Base-by-base conservation (phyloP, 2,329 filamentous ascomycete genomes). In the Hirsutella thompsonii region DNA sequence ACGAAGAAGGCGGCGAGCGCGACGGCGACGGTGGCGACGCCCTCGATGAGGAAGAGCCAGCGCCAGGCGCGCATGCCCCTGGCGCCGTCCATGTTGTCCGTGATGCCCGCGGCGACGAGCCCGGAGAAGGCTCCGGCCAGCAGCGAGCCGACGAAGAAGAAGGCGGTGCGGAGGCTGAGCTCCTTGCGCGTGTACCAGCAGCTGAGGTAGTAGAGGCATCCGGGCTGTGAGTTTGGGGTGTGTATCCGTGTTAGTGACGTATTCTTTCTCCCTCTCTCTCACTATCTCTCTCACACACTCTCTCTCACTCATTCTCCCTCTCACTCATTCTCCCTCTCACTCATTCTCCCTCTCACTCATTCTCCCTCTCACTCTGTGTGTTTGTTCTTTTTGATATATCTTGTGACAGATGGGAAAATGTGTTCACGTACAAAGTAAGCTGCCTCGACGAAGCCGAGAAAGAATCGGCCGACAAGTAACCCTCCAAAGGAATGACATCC, bases 81-180 rank as follows among this genome's bases (percentile, higher is more conserved):
- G 0, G 59, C 59, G 2, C 73, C 68, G 44, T 81, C 68, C 66
- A 88, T 72, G 38, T 79, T 74, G n/a, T 65, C 62, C 0, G 74
- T 77, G 41, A 88, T 83, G 6, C 81, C 77, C 0, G 74, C 74
- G 2, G 74, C 69, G 30, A 81, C 72, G 8, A 80, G 58, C 2
- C 79, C 81, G 0, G 79, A 82, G 51, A 87, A 86, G 1, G 82
- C 81, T 4, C 81, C 80, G 1, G 78, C 81, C 18, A 87, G 71
- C 21, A 86, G 64, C 0, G 77, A 76, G 0, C 81, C 83, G 0
- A 78, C 76, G 55, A 83, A 83, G 6, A 84, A 66, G 18, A 80
- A 62, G 2, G 78, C 76, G 13, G 76, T 82, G 9, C 79, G 68
- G n/a, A 81, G 61, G 9, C 72, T 75, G 2, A 83, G 64, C 54